Base-by-base conservation (phyloP, 2,329 filamentous ascomycete genomes). In the Fusarium goolgardi region DNA sequence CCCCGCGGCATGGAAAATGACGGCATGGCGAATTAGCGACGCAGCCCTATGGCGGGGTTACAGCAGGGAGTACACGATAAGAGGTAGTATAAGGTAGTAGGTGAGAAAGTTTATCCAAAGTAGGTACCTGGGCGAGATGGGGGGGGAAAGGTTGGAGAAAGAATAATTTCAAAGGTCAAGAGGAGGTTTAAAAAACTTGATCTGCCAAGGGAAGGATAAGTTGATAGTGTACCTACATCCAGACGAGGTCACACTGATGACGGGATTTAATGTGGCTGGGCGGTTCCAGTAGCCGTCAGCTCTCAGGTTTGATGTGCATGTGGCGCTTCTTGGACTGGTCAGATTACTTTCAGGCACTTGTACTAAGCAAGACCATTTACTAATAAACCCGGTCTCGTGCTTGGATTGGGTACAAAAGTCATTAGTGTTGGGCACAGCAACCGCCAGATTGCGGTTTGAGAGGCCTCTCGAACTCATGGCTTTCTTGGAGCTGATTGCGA, bases 1-100 rank as follows among this genome's bases (percentile, higher is more conserved):
- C 81, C 81, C 79, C 82, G 83, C 75, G 83, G 77, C 67, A 82
- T 76, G 59, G 78, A 76, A 64, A 81, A 77, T 66, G 80, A 81
- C 71, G 83, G 78, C 86, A 88, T 88, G 71, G 67, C 51, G 53
- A 46, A 71, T 68, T 61, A 50, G 62, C 47, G 62, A 58, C 65
- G 69, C 72, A 75, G 73, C 65, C 65, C 65, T 73, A 64, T 57
- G 62, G 63, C 63, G 60, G 65, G 72, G 71, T 68, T 68, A 40
- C 25, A 39, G 23, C 51, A 53, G 55, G 45, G n/a, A 51, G 68
- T 27, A 53, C 37, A 29, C 31, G 41, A 54, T 64, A 34, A 29
- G 56, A 34, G 29, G 18, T 49, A 47, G 35, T 21, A n/a, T 39
- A 21, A 39, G 35, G 12, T 39, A 25, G 21, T 40, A 51, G 23